Conservation (phyloP, 2,329 filamentous ascomycete species). For the Hymenoscyphus fraxineus region DNA sequence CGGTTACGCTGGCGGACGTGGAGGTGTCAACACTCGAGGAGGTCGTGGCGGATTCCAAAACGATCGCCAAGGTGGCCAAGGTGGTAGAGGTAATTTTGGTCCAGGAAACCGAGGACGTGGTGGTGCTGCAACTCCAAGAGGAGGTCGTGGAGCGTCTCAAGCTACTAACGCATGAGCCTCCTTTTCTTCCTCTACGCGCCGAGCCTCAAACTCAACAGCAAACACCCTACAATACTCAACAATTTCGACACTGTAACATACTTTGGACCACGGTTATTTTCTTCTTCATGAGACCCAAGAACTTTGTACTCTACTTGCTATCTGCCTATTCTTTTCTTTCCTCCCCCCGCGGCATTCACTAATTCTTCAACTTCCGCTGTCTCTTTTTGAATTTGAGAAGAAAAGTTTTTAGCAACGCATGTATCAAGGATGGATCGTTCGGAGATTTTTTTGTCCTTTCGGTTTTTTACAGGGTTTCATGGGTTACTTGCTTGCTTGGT, state of each 20-base stretch:
- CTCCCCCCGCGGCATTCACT: conserved; percentile 13
- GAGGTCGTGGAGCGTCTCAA: conserved; percentile 51
- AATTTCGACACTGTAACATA: conserved; percentile 24
- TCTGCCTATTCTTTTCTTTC: conserved; percentile 10
- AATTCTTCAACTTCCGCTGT: conserved; percentile 12
- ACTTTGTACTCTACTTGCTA: conserved; percentile 23
- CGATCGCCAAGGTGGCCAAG: conserved; percentile 43
- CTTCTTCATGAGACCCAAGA: conserved; percentile 18
- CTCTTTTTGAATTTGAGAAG: conserved; percentile 15
- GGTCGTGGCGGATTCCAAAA: conserved; percentile 64
- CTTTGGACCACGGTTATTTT: conserved; percentile 17
- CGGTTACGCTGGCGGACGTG: conserved; percentile 61
- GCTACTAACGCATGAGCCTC: conserved; percentile 23
- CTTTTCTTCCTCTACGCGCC: conserved; percentile 1
- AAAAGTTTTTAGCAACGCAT: conserved; percentile 16
- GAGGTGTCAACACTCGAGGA: conserved; percentile 57
- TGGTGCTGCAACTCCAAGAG: conserved; percentile 57
- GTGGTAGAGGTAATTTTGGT: conserved; percentile 35
- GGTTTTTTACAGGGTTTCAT: conserved; percentile 10
- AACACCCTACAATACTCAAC: conserved; percentile 11
- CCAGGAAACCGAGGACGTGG: conserved; percentile 59
- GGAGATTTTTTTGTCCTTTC: conserved; percentile 8
- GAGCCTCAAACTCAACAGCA: conserved; percentile 15
- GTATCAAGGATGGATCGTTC: conserved; percentile 17
- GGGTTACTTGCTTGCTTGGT: conserved; percentile 10